Conservation (phyloP, 805 yeast genomes). For the Kodamaea laetipori region DNA sequence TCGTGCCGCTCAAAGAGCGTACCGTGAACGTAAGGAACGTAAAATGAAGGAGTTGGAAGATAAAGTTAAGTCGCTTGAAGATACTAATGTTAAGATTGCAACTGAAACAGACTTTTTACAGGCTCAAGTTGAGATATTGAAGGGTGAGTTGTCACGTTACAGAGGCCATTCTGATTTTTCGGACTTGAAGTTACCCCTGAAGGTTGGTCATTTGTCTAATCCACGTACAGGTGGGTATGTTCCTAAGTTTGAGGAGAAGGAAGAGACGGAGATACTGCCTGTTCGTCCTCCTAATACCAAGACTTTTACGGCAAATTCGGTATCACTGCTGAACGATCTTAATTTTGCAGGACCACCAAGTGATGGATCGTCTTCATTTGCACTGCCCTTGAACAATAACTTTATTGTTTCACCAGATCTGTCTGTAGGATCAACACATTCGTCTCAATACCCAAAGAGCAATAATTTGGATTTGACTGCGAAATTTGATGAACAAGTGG, state of each 20-base stretch:
- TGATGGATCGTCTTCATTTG: slow-evolving; percentile 32
- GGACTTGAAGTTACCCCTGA: slow-evolving; percentile 33
- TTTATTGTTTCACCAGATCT: slow-evolving; percentile 37
- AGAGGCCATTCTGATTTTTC: slow-evolving; percentile 40
- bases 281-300: slow-evolving; percentile 12
- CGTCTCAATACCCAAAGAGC: slow-evolving; percentile 7
- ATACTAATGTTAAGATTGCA: slow-evolving; percentile 63
- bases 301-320: not conserved
- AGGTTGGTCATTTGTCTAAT: slow-evolving; percentile 31
- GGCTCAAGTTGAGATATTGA: slow-evolving; percentile 73
- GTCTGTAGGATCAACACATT: slow-evolving; percentile 17
- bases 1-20: slow-evolving; percentile 98
- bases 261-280: not conserved
- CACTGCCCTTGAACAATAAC: slow-evolving; percentile 42
- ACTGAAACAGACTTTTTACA: slow-evolving; percentile 74
- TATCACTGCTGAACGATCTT: slow-evolving; percentile 6
- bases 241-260: slow-evolving; percentile 16
- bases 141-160: slow-evolving; percentile 67
- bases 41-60: slow-evolving; percentile 84
- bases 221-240: slow-evolving; percentile 21
- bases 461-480: slow-evolving; percentile 18
- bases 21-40: slow-evolving; percentile 88
- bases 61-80: slow-evolving; percentile 71
- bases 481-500: slow-evolving; percentile 65
- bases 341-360: not conserved